Conservation (phyloP, 495 filamentous ascomycete species). For the Hyaloscypha bicolor region DNA sequence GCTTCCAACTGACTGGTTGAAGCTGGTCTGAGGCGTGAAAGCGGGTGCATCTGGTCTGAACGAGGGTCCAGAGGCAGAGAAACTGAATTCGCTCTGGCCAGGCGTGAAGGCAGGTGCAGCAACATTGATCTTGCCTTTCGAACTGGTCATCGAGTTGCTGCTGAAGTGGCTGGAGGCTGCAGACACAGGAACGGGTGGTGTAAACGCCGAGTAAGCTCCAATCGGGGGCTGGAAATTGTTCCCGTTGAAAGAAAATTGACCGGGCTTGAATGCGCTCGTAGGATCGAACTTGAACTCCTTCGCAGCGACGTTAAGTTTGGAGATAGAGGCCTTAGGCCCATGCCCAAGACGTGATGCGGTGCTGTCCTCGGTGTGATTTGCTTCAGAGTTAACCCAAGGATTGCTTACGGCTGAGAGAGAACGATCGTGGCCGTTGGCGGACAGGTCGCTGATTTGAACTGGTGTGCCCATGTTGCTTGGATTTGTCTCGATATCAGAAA, state of each 20-base stretch:
- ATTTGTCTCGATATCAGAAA: constrained; percentile 75
- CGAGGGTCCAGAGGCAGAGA: constrained; percentile 64
- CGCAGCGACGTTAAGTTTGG: constrained; percentile 80
- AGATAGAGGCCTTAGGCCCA: constrained; percentile 62
- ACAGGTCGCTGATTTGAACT: constrained; percentile 35
- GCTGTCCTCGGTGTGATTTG: constrained; percentile 8
- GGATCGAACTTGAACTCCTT: constrained; percentile 87
- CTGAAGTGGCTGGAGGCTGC: constrained; percentile 30
- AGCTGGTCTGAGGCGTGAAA: constrained; percentile 65
- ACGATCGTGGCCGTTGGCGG: constrained; percentile 22
- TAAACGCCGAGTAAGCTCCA: constrained; percentile 24
- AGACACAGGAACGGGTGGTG: constrained; percentile 27
- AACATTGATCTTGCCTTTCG: constrained; percentile 60
- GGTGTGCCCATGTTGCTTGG: constrained; percentile 73
- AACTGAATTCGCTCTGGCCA: constrained; percentile 69
- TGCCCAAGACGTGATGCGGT: constrained; percentile 41
- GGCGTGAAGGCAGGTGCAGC: constrained; percentile 74
- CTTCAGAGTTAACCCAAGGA: constrained; percentile 32
- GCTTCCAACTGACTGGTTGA: constrained; percentile 41
- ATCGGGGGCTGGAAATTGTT: constrained; percentile 54
- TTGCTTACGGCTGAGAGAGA: constrained; percentile 29
- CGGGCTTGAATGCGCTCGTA: constrained; percentile 59
- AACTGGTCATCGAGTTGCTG: constrained; percentile 26
- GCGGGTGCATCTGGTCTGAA: constrained; percentile 82
- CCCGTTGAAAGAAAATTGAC: constrained; percentile 55